Evolutionary conservation across 176 grass and related monocot species (phyloP).

Genomic region (Calamus simplicifolius): DNA sequence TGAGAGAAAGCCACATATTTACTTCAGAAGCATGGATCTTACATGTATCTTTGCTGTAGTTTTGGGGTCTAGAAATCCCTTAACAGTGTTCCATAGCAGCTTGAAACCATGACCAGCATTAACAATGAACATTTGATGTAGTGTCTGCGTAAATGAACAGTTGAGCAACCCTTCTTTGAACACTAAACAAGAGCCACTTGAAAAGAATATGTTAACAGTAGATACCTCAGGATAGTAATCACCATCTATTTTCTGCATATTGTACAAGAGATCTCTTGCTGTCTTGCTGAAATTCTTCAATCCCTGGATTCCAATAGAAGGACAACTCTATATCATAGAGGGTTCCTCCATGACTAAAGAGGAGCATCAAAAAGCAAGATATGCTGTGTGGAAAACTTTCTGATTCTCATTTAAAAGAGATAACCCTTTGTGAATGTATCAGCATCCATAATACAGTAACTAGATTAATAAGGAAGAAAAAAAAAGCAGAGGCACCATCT

Average conservation of each 20-base stretch:
- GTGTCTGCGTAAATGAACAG: constrained; percentile 45
- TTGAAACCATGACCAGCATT: constrained; percentile 92
- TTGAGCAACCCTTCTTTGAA: too few relatives aligned
- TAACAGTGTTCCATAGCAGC: constrained; percentile 87
- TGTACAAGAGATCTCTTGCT: constrained; percentile 75
- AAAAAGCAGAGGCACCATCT: constrained; percentile 4
- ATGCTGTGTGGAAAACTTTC: too few relatives aligned
- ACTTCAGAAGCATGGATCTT: constrained; percentile 18
- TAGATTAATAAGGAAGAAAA: too few relatives aligned
- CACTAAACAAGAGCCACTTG: too few relatives aligned
- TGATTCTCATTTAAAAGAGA: too few relatives aligned
- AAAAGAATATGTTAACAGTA: too few relatives aligned
- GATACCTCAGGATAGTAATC: constrained; percentile 95
- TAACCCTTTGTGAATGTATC: too few relatives aligned
- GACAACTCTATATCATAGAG: background rate
- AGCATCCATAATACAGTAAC: too few relatives aligned
- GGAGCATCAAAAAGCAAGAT: too few relatives aligned
- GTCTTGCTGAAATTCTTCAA: constrained; percentile 91
- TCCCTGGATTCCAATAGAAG: constrained; percentile 38
- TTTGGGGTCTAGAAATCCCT: constrained; percentile 97
- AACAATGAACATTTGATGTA: constrained; percentile 99
- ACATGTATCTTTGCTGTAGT: constrained; percentile 98
- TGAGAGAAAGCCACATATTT: constrained; percentile 6
- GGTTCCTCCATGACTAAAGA: too few relatives aligned
- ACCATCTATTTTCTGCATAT: constrained; percentile 90